Base-by-base conservation (phyloP, 306 rosid species). In the Inga oerstediana region DNA sequence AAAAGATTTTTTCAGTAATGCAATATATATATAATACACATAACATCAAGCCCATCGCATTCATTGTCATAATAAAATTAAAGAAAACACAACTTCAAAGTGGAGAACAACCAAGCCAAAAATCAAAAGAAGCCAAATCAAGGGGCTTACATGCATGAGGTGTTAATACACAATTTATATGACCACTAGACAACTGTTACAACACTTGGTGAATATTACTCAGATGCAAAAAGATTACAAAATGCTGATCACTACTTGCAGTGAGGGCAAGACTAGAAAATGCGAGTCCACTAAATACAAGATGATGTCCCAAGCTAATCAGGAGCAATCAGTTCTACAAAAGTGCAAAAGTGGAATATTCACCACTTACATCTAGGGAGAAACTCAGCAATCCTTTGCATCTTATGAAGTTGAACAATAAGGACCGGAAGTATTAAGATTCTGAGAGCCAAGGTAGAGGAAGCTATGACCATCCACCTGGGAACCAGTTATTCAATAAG, bases 381-480 rank as follows among this genome's bases (percentile, higher is more conserved):
- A 75, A 90, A 81, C 66, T 87, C 89, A 32, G 84, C 88, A 67
- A 96, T 91, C 83, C 48, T 88, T 80, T 91, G 89, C 83, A 78
- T 56, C 91, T 93, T 91, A 35, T 84, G 87, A 82, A 93, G 97
- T 83, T 92, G 90, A 8, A 86, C 41, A 44, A 92, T 58, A 46
- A 92, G 85, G 59, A 95, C 59, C n/a, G 88, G 93, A 52, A 92
- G 79, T 70, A 96, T 66, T 72, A 81, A 75, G 43, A 87, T 30
- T 91, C 97, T 92, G 79, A 96, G 89, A 82, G 89, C 89, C 80
- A 96, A 52, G 43, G 98, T 96, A 69, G 97, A 93, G 13, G 89
- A 85, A 79, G 80, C 87, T 80, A 93, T 89, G 37, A 91, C 92
- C 22, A 87, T 27, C 99, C 99, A 96, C 99, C 99, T 96, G 90